Conservation (phyloP, 2,329 filamentous ascomycete species). For the Cladophialophora exuberans region DNA sequence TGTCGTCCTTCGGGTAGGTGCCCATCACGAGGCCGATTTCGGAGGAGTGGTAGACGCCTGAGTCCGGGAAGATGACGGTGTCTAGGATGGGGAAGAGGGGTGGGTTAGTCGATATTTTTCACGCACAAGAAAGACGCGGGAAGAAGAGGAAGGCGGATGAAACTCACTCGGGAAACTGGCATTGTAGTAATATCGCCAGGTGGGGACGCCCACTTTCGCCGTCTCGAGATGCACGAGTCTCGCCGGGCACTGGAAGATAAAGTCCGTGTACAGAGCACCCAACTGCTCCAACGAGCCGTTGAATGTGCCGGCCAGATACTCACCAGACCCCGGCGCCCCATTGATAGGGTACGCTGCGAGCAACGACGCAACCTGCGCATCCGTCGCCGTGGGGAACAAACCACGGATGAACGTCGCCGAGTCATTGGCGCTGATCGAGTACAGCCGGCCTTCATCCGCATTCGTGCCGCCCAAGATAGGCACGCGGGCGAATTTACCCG, state of each 20-base stretch:
- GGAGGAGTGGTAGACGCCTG: constrained; percentile 39
- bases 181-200: constrained; percentile 39
- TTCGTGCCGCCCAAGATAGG: constrained; percentile 47
- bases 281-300: constrained; percentile 4
- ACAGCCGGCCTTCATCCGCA: constrained; percentile 45
- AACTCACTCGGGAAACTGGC: constrained; percentile 36
- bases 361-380: constrained; percentile 10
- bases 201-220: constrained; percentile 23
- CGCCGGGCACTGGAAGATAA: constrained; percentile 19
- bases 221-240: constrained; percentile 28
- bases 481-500: constrained; percentile 45
- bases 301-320: constrained; percentile 1
- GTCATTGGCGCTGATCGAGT: constrained; percentile 12
- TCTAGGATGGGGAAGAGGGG: neutral
- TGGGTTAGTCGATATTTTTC: neutral
- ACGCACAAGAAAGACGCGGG: neutral
- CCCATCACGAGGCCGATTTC: constrained; percentile 40
- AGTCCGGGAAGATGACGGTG: constrained; percentile 25
- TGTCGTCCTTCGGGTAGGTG: constrained; percentile 33
- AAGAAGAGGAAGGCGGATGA: neutral
- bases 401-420: constrained; percentile 4
- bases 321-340: neutral
- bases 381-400: constrained; percentile 16
- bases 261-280: constrained; percentile 13
- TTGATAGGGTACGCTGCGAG: constrained; percentile 18